A percentile compares a stretch with the other conserved stretches of the same genome.
Evolutionary conservation across 345 rosid genomes (phyloP).

Genomic region (Combretum micranthum): DNA sequence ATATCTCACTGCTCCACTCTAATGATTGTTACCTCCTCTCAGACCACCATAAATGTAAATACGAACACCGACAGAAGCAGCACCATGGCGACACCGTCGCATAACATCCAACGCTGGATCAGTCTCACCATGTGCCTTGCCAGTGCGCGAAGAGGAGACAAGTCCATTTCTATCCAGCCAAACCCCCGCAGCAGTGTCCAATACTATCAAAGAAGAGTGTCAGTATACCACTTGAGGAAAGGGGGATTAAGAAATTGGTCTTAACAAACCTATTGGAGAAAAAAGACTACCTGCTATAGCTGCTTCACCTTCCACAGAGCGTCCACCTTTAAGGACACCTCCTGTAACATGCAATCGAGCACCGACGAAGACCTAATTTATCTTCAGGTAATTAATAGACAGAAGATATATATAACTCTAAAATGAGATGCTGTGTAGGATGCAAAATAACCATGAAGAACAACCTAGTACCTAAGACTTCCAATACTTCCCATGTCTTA

Average conservation of each 20-base stretch:
- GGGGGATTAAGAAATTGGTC: neutral
- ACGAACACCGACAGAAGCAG: constrained; percentile 88
- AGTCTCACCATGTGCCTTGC: constrained; percentile 57
- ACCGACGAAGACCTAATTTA: constrained; percentile 82
- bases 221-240: neutral
- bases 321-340: constrained; percentile 86
- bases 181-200: constrained; percentile 98
- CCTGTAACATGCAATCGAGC: constrained; percentile 97
- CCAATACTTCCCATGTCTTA: neutral
- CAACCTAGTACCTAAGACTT: neutral
- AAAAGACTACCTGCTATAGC: constrained; percentile 74
- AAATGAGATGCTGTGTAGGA: no score
- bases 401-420: neutral
- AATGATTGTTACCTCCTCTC: constrained; percentile 66
- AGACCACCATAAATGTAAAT: constrained; percentile 90
- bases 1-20: neutral
- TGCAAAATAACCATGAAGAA: no score
- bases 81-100: constrained; percentile 97
- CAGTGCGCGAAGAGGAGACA: constrained; percentile 60
- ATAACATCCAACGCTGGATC: constrained; percentile 80
- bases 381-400: neutral
- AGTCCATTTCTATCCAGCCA: constrained; percentile 96
- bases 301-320: constrained; percentile 75
- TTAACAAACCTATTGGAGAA: neutral
- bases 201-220: constrained; percentile 31